These are phyloP conservation scores for Dactylis glomerata DNA, from an alignment of 176 grass and related monocot species.

Conservation along the genomic window DNA sequence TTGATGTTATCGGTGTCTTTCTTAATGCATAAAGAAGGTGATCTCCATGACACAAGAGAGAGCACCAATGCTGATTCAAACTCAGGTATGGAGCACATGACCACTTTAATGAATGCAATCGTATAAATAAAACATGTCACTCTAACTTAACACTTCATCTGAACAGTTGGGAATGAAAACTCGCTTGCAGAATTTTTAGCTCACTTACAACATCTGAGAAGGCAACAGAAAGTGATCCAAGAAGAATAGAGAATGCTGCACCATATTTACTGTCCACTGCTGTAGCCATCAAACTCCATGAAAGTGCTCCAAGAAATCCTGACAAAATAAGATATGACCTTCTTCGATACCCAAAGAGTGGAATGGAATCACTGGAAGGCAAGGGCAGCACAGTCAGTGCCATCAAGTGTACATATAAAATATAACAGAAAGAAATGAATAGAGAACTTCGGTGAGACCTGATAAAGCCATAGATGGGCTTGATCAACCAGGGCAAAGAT, in stretches of 20 bases:
- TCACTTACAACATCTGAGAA: slow-evolving; percentile 96
- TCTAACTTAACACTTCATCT: background rate
- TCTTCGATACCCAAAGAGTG: slow-evolving; percentile 93
- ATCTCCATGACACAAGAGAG: background rate
- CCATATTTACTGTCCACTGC: slow-evolving; percentile 90
- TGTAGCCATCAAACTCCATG: slow-evolving; percentile 90
- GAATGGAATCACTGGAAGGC: slow-evolving; percentile 90
- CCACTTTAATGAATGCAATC: background rate
- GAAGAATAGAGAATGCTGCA: slow-evolving; percentile 79
- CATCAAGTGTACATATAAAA: slow-evolving; percentile 14
- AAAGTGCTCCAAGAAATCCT: slow-evolving; percentile 94
- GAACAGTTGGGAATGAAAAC: slow-evolving; percentile 1
- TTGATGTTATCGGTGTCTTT: background rate
- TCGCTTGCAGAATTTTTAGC: background rate
- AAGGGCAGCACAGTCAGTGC: slow-evolving; percentile 15
- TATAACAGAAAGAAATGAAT: background rate
- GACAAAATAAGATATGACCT: slow-evolving; percentile 96
- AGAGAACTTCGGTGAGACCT: slow-evolving; percentile 50
- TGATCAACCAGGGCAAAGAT: slow-evolving; percentile 93
- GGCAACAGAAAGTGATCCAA: slow-evolving; percentile 98
- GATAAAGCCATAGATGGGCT: slow-evolving; percentile 98
- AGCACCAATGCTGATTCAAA: slow-evolving; percentile 1
- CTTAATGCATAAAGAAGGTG: background rate
- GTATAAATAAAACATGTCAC: background rate
- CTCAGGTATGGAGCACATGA: background rate